phyloP scores from a whole-genome alignment of 1,284 basidiomycete species.

The Mycocalia duriaeana region DNA sequence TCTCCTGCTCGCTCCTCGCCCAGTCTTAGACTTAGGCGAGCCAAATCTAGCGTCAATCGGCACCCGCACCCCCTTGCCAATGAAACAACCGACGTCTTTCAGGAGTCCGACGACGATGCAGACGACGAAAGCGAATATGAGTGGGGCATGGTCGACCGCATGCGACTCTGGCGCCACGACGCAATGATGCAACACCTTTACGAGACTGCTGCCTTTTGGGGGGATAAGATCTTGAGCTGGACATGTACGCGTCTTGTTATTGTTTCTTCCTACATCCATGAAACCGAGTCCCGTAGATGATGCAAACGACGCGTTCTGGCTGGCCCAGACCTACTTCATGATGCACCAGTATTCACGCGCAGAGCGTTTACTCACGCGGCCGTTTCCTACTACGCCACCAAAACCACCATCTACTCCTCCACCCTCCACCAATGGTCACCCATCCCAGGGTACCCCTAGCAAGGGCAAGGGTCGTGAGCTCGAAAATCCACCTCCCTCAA shows the following conservation, averaged over 20 bases:
- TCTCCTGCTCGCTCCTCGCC: slow-evolving; percentile 66
- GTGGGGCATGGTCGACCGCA: slow-evolving; percentile 88
- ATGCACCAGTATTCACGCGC: slow-evolving; percentile 93
- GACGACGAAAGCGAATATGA: slow-evolving; percentile 62
- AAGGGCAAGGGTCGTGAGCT: slow-evolving; percentile 55
- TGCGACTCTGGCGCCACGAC: slow-evolving; percentile 95
- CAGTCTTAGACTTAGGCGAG: slow-evolving; percentile 39
- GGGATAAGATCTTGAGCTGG: slow-evolving; percentile 91
- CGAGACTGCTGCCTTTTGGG: slow-evolving; percentile 97
- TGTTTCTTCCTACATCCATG: neutral
- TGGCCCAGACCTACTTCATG: slow-evolving; percentile 95
- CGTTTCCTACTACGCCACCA: slow-evolving; percentile 56
- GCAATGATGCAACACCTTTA: slow-evolving; percentile 97
- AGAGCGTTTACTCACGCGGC: slow-evolving; percentile 83
- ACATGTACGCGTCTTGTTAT: slow-evolving; percentile 64
- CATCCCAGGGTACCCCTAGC: too few relatives aligned
- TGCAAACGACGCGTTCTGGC: slow-evolving; percentile 97
- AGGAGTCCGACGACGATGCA: slow-evolving; percentile 54
- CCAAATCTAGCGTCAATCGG: slow-evolving; percentile 43
- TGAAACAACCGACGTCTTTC: slow-evolving; percentile 72
- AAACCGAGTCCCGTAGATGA: slow-evolving; percentile 51
- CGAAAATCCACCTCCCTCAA: slow-evolving; percentile 28
- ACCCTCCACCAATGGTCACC: slow-evolving; percentile 40
- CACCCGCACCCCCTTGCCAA: slow-evolving; percentile 65
- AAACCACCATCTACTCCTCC: slow-evolving; percentile 29